A percentile compares a stretch with the other conserved stretches of the same genome.
Conservation (phyloP, 306 rosid genomes). For the Trichosanthes cucumerina region DNA sequence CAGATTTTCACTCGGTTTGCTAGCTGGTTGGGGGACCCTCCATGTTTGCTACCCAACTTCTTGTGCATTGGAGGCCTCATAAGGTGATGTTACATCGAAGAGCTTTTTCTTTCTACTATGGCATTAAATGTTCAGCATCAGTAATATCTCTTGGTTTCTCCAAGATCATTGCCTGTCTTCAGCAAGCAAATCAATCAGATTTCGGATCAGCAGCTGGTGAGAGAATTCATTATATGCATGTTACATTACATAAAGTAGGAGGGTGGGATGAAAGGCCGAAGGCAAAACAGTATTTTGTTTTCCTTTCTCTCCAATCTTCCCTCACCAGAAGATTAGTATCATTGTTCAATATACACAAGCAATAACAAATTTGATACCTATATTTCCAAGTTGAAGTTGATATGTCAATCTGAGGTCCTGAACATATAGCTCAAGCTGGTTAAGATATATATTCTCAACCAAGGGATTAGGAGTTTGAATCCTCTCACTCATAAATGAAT, state of each 20-base stretch:
- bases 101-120: not conserved
- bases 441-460: not conserved
- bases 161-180: not conserved
- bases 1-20: slow-evolving; percentile 25
- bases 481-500: not conserved
- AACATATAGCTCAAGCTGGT: not conserved
- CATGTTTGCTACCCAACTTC: slow-evolving; percentile 5
- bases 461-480: no score
- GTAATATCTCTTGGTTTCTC: not conserved
- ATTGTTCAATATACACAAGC: not conserved
- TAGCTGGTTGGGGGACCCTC: slow-evolving; percentile 33
- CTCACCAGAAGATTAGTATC: not conserved
- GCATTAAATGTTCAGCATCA: not conserved
- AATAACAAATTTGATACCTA: not conserved
- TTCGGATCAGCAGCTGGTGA: not conserved
- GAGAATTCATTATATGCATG: not conserved
- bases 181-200: not conserved
- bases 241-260: not conserved
- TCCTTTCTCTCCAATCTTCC: not conserved
- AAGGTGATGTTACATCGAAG: not conserved
- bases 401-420: not conserved
- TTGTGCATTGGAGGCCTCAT: not conserved
- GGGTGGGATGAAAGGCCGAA: not conserved
- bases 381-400: not conserved
- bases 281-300: not conserved